A percentile compares a stretch with the other conserved stretches of the same genome.
Conservation (phyloP, 2,329 filamentous ascomycete genomes). For the Scedosporium dehoogii region DNA sequence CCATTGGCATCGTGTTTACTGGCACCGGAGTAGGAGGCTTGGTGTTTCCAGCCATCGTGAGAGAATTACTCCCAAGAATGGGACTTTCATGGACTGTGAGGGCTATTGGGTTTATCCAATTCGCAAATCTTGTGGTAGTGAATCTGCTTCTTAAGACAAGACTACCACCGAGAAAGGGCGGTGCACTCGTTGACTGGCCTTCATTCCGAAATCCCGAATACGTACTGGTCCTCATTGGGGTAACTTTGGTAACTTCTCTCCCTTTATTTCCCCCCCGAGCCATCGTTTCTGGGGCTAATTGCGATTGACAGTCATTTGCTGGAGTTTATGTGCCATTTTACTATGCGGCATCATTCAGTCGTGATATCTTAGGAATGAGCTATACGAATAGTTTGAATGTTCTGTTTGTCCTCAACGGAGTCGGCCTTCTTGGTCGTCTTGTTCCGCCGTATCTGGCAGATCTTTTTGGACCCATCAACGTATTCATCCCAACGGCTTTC, state of each 20-base stretch:
- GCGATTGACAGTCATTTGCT: constrained; percentile 24
- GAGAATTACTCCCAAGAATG: constrained; percentile 13
- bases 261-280: constrained; percentile 5
- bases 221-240: constrained; percentile 24
- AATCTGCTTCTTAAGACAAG: constrained; percentile 28
- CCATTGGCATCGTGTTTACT: constrained; percentile 51
- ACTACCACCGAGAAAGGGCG: constrained; percentile 28
- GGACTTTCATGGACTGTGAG: constrained; percentile 41
- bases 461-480: constrained; percentile 48
- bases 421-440: constrained; percentile 47
- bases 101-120: constrained; percentile 48
- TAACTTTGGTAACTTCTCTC: constrained; percentile 21
- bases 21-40: constrained; percentile 51
- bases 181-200: constrained; percentile 30
- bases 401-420: constrained; percentile 54
- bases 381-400: constrained; percentile 42
- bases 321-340: constrained; percentile 49
- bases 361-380: neutral
- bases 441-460: constrained; percentile 51
- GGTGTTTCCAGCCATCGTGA: constrained; percentile 35
- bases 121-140: constrained; percentile 28
- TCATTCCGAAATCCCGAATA: constrained; percentile 38
- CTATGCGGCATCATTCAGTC: constrained; percentile 35
- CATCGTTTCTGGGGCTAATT: neutral
- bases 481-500: constrained; percentile 40